Conservation (phyloP, 2,329 filamentous ascomycete genomes). For the Periconia sp. region DNA sequence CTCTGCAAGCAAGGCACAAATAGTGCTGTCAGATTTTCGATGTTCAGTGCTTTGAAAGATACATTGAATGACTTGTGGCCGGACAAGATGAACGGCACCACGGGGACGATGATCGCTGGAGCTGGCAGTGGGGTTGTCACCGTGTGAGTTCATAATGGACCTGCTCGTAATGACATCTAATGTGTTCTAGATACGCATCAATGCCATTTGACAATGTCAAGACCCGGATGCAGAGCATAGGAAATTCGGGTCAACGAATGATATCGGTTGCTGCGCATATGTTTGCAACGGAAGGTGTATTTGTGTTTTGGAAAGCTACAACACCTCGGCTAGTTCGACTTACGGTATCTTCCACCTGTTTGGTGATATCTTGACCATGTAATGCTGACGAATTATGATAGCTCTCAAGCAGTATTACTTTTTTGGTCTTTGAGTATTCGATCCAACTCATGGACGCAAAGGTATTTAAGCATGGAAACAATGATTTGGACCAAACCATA, state of each 20-base stretch:
- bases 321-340: slow-evolving; percentile 1
- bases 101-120: slow-evolving; percentile 2
- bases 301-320: slow-evolving; percentile 5
- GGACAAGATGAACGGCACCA: not conserved
- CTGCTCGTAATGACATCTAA: no score
- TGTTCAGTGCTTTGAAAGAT: slow-evolving; percentile 1
- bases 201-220: slow-evolving; percentile 3
- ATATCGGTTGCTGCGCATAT: not conserved
- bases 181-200: not conserved
- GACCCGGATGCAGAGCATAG: slow-evolving; percentile 1
- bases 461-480: no score
- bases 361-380: not conserved
- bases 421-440: not conserved
- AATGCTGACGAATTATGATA: not conserved
- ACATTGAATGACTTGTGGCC: not conserved
- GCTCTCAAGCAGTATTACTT: slow-evolving; percentile 1
- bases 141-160: no score
- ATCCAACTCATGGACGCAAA: no score
- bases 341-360: slow-evolving; percentile 1
- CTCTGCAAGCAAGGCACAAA: slow-evolving; percentile 6
- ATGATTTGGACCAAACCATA: no score
- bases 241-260: not conserved
- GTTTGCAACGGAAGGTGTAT: slow-evolving; percentile 1
- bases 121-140: slow-evolving; percentile 4
- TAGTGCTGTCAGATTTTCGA: slow-evolving; percentile 3